Base-by-base conservation (phyloP, 2,329 filamentous ascomycete genomes). In the Sporothrix humicola region DNA sequence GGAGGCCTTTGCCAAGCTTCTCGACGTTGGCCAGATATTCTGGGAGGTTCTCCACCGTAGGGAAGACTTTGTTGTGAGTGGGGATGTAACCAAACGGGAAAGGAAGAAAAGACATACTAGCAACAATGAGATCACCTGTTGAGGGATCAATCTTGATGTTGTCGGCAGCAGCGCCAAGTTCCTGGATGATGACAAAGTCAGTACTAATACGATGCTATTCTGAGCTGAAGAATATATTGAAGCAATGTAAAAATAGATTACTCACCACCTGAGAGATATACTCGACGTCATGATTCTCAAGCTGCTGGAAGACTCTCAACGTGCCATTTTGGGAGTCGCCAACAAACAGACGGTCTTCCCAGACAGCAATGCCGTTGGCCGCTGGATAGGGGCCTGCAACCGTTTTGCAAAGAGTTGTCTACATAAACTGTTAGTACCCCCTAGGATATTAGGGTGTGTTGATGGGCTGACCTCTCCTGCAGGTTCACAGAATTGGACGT, bases 1-100 rank as follows among this genome's bases (percentile, higher is more conserved):
- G 54, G 2, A 73, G 58, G 5, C 52, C 52, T 17, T 63, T 69
- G 42, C 72, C 72, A 9, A 73, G 71, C 13, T 61, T 48, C n/a
- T 69, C 52, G 23, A 73, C 72, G 23, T 70, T 73, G 63, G 63
- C 72, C 20, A 73, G 65, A 26, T 73, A 73, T 13, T n/a, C 17
- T 2, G 72, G 65, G 7, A 73, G 50, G 54, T 73, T 44, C 52
- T 73, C 72, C 26, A 69, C 23, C 2, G 63, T 17, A 2, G 72
- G 65, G 65, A 73, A 73, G 63, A 73, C 72, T 73, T 37, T 17
- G 17, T 6, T 15, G 70, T 50, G 15, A 59, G 17, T n/a, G 20
- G n/a, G 9, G 13, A n/a, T 13, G 17, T 17, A 20, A n/a, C 42
- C 42, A 46, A 13, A 65, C 12, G 0, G 17, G n/a, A 10, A 23